A percentile compares a stretch with the other conserved stretches of the same genome.
These are phyloP conservation scores for Suillus bovinus DNA, from an alignment of 768 basidiomycete genomes.

Conservation along the genomic window DNA sequence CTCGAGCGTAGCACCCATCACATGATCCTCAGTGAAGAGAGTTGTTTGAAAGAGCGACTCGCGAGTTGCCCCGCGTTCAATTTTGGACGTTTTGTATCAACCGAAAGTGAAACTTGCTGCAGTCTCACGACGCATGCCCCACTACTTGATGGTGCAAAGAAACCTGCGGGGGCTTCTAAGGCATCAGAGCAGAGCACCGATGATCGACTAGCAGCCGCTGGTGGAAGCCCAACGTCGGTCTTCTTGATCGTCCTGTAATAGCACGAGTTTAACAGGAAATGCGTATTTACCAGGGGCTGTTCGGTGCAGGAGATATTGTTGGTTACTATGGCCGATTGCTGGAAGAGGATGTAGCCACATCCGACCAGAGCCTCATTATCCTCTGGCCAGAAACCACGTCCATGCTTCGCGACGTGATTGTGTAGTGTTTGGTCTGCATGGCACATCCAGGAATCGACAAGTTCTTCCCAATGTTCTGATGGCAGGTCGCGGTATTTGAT, in stretches of 20 bases:
- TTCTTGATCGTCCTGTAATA: constrained; percentile 81
- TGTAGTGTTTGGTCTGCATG: constrained; percentile 86
- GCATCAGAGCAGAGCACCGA: constrained; percentile 18
- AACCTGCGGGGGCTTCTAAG: constrained; percentile 65
- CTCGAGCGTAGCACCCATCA: constrained; percentile 89
- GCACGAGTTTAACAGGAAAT: constrained; percentile 11
- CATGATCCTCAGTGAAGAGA: constrained; percentile 69
- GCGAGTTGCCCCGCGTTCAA: constrained; percentile 33
- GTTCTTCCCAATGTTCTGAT: constrained; percentile 96
- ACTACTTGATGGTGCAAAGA: constrained; percentile 22
- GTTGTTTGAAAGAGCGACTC: constrained; percentile 79
- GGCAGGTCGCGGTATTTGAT: constrained; percentile 79
- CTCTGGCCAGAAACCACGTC: constrained; percentile 78
- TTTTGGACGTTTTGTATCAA: constrained; percentile 98
- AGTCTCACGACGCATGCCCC: constrained; percentile 24
- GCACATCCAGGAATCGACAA: constrained; percentile 98
- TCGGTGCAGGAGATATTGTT: constrained; percentile 23
- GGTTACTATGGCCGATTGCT: constrained; percentile 1
- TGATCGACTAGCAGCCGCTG: constrained; percentile 51
- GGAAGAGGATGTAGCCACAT: constrained; percentile 83
- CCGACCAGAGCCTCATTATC: constrained; percentile 78
- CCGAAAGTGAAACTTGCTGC: constrained; percentile 50
- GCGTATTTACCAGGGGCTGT: constrained; percentile 55
- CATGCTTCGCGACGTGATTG: constrained; percentile 60
- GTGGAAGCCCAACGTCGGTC: constrained; percentile 77